phyloP scores from a whole-genome alignment of 345 rosid genomes.

The Kandelia obovata region DNA sequence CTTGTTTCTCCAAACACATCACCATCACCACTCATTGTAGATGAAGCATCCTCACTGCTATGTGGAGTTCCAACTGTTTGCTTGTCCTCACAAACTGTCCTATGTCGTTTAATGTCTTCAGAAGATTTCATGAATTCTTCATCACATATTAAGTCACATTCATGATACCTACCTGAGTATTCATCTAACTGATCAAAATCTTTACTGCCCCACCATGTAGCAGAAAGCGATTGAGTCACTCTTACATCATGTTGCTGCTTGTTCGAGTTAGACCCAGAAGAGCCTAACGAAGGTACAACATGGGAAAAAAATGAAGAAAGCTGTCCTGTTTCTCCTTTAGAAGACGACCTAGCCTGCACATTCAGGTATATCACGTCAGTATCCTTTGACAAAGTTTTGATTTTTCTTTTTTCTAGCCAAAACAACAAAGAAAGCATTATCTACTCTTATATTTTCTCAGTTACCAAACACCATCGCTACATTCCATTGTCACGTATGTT shows the following conservation, averaged over 20 bases:
- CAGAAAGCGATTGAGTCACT: slow-evolving; percentile 42
- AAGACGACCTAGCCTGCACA: slow-evolving; percentile 58
- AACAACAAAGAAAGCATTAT: neutral
- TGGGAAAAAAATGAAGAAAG: slow-evolving; percentile 51
- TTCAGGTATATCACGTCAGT: slow-evolving; percentile 29
- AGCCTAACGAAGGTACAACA: slow-evolving; percentile 27
- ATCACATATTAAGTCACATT: slow-evolving; percentile 14
- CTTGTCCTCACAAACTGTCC: neutral
- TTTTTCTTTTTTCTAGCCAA: neutral
- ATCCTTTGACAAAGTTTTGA: neutral
- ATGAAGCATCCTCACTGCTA: slow-evolving; percentile 15
- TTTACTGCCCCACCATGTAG: slow-evolving; percentile 37
- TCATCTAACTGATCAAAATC: slow-evolving; percentile 31
- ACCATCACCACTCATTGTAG: slow-evolving; percentile 41
- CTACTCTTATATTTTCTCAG: neutral
- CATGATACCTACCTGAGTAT: slow-evolving; percentile 22
- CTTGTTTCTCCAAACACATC: slow-evolving; percentile 46
- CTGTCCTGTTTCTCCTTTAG: slow-evolving; percentile 38
- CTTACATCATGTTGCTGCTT: slow-evolving; percentile 34
- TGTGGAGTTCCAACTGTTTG: slow-evolving; percentile 1
- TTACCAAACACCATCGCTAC: neutral
- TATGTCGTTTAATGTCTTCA: slow-evolving; percentile 13
- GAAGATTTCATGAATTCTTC: slow-evolving; percentile 15
- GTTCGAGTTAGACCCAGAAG: slow-evolving; percentile 38
- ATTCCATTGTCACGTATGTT: neutral